Evolutionary conservation across 208 protist species (phyloP), one percentile per base, ranked within the genome.

Genomic region (Trypanosoma cruzi): DNA sequence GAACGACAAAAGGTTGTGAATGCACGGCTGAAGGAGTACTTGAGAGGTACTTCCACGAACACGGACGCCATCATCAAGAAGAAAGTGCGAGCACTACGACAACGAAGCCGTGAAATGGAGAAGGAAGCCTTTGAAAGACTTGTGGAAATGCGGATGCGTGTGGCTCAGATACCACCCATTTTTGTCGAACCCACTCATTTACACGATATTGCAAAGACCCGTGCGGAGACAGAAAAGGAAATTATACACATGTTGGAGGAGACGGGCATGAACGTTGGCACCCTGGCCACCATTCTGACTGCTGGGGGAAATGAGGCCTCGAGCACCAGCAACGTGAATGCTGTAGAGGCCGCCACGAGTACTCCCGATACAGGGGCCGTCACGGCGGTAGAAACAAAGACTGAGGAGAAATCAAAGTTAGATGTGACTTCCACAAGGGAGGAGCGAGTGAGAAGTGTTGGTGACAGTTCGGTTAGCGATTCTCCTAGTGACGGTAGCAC

Each of bases 171-270:
- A 71, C 91, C 91, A 31, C 91, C 91, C 29, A 69, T 96, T 48
- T 96, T 81, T 66, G 83, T 86, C 18, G 91, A 96, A 72, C 86
- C 88, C 49, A 78, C 73, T 28, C 79, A 90, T 50, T 75, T 92
- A 46, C 79, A 88, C 59, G 81, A 89, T 46, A 54, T 84, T n/a
- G 79, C 81, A 20, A 85, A 85, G 74, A 76, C 72, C 8, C 81
- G 87, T 32, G 80, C 70, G 14, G 84, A 84, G 66, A 80, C 79
- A 34, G 88, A 96, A 79, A 65, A 81, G 69, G 74, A 86, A 42
- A 85, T 96, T 46, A 60, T 93, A 37, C 52, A 81, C 42, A 81
- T 91, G 56, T 71, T 96, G 6, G 84, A 81, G 52, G 79, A 92
- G 1, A 82, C 81, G 3, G 88, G 88, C 1, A 67, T 96, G 4